Evolutionary conservation across 2,329 filamentous ascomycete genomes (phyloP).

Genomic region (Paramyrothecium roridum): DNA sequence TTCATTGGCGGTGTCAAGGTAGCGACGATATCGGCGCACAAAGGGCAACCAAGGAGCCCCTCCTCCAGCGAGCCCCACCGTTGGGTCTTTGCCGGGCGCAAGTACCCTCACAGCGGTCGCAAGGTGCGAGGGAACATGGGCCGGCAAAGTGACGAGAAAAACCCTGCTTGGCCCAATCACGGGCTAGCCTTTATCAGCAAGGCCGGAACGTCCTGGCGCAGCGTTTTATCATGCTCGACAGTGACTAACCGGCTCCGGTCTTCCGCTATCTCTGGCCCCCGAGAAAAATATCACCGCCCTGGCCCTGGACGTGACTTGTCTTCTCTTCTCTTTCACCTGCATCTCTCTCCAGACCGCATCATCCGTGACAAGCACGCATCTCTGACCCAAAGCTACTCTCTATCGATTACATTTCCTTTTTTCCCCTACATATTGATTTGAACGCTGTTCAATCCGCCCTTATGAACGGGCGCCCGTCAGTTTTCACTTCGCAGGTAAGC

Average conservation of each 20-base stretch:
- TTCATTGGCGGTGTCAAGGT: neutral
- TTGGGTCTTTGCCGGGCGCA: neutral
- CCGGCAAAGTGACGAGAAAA: neutral
- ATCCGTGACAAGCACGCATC: neutral
- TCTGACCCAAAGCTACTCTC: constrained; percentile 7
- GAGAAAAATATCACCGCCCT: neutral
- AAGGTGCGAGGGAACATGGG: neutral
- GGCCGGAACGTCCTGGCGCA: neutral
- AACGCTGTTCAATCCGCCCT: constrained; percentile 53
- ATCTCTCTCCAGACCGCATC: neutral
- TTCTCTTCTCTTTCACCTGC: neutral
- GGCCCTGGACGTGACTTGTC: neutral
- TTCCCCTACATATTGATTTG: constrained; percentile 17
- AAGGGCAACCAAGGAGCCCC: neutral
- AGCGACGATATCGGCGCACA: neutral
- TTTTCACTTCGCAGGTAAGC: constrained; percentile 81
- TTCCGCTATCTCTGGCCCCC: neutral
- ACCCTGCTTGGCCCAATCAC: neutral
- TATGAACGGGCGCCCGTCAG: constrained; percentile 83
- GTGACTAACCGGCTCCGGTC: neutral
- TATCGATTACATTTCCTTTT: neutral
- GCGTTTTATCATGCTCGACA: neutral
- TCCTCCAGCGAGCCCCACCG: neutral
- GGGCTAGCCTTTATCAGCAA: neutral
- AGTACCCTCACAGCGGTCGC: neutral